Evolutionary conservation across 805 yeast genomes (phyloP), one percentile per base, ranked within the genome.

Genomic region (Myxozyma vanderwaltii): DNA sequence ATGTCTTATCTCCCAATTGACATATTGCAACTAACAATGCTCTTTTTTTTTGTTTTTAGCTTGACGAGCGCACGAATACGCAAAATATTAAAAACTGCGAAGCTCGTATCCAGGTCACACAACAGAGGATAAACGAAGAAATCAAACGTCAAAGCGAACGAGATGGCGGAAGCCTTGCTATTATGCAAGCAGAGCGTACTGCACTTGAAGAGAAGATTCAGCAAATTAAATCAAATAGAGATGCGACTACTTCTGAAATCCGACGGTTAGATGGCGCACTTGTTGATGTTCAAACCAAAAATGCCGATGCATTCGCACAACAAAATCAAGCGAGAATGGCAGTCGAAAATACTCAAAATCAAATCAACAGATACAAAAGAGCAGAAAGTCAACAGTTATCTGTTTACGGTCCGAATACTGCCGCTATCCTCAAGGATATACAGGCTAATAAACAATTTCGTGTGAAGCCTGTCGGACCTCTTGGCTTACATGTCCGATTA

Each of bases 381-480:
- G 33, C 65, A 47, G 66, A 67, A 31, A 40, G 68, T 46, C 64
- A 61, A 51, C 57, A 63, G 44, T 73, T 75, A 45, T 76, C 78
- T 12, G 81, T 85, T 1, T 86, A 83, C 77, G 86, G 86, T 6
- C 62, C 61, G 1, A 73, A 75, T 4, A 79, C 84, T 69, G 72
- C 72, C 7, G 50, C 58, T 1, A 68, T 86, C 5, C 65, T 85
- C 24, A 63, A 68, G 2, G 81, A 75, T 4, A 79, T 86, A 5
- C 44, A 64, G 3, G 65, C 70, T 1, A 74, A 75, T 13, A 48
- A 64, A 0, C 67, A 72, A 15, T 85, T 81, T 77, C 78, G 77
- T 17, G 67, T 71, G 1, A 68, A 68, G 36, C 96, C 96, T 0
- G 71, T 86, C 17, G 98, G 98, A 0, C 99, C 99, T 0, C 63